Conservation (phyloP, 2,329 filamentous ascomycete species). For the Pleurostoma richardsiae region DNA sequence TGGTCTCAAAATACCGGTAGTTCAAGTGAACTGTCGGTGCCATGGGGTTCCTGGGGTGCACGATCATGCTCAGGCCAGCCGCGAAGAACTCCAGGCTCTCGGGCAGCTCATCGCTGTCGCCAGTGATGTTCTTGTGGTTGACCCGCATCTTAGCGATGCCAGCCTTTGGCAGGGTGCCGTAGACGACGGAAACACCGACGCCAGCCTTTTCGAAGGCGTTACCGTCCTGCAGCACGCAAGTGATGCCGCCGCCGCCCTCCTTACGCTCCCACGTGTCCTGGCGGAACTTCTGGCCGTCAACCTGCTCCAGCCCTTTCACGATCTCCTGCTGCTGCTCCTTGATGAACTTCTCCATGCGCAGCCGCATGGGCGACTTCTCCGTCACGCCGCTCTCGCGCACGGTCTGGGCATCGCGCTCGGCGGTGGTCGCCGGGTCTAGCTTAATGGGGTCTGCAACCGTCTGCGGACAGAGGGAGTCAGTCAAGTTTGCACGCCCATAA, state of each 20-base stretch:
- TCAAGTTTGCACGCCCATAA: background rate
- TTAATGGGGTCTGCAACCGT: slow-evolving; percentile 33
- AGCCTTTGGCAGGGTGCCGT: slow-evolving; percentile 79
- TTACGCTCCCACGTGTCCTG: slow-evolving; percentile 83
- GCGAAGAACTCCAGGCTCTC: slow-evolving; percentile 93
- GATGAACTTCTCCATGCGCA: slow-evolving; percentile 96
- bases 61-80: slow-evolving; percentile 83
- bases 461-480: slow-evolving; percentile 19
- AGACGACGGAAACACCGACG: slow-evolving; percentile 91
- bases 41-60: slow-evolving; percentile 94
- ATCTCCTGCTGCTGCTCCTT: slow-evolving; percentile 89
- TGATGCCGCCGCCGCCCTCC: slow-evolving; percentile 87
- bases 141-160: slow-evolving; percentile 91
- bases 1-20: slow-evolving; percentile 98
- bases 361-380: slow-evolving; percentile 83
- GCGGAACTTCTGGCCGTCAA: slow-evolving; percentile 80
- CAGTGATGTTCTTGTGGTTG: slow-evolving; percentile 85
- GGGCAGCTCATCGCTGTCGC: slow-evolving; percentile 52
- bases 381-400: slow-evolving; percentile 75
- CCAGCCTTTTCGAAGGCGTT: slow-evolving; percentile 98
- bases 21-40: slow-evolving; percentile 97
- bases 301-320: slow-evolving; percentile 71
- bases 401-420: slow-evolving; percentile 75
- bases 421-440: slow-evolving; percentile 66
- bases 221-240: slow-evolving; percentile 91